phyloP scores from a whole-genome alignment of 805 yeast genomes.

The Trichomonascus vanleenenianus region DNA sequence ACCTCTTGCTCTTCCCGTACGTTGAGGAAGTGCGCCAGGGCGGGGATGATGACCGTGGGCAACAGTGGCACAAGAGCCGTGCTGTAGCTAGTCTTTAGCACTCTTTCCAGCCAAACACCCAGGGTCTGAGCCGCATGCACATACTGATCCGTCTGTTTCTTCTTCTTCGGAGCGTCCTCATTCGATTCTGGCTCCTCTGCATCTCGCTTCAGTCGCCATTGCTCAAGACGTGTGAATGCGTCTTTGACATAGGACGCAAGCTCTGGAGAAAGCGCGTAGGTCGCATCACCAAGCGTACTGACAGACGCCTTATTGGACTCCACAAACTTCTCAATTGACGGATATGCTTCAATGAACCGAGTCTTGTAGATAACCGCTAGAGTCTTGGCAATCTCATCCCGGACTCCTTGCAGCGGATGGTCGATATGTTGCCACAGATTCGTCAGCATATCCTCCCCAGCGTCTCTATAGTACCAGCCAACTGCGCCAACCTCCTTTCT shows the following conservation, averaged over 20 bases:
- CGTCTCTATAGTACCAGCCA: constrained; percentile 40
- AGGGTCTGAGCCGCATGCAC: constrained; percentile 59
- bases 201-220: constrained; percentile 27
- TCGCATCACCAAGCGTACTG: constrained; percentile 30
- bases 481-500: constrained; percentile 42
- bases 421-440: constrained; percentile 40
- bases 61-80: constrained; percentile 46
- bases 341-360: constrained; percentile 36
- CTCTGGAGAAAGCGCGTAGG: constrained; percentile 25
- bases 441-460: constrained; percentile 38
- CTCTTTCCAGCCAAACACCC: constrained; percentile 48
- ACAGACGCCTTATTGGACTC: constrained; percentile 28
- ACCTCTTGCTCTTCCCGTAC: constrained; percentile 74
- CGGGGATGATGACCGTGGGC: constrained; percentile 52
- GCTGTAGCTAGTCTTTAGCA: constrained; percentile 48
- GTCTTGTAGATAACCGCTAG: constrained; percentile 41
- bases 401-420: constrained; percentile 67
- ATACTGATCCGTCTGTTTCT: constrained; percentile 41
- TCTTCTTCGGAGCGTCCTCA: not conserved
- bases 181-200: not conserved
- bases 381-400: constrained; percentile 58
- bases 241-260: constrained; percentile 33
- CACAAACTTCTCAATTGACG: constrained; percentile 35
- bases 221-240: constrained; percentile 39
- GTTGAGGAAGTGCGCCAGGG: constrained; percentile 52